These are phyloP conservation scores for Penicillium paneum DNA, from an alignment of 2,329 filamentous ascomycete species.

Conservation along the genomic window DNA sequence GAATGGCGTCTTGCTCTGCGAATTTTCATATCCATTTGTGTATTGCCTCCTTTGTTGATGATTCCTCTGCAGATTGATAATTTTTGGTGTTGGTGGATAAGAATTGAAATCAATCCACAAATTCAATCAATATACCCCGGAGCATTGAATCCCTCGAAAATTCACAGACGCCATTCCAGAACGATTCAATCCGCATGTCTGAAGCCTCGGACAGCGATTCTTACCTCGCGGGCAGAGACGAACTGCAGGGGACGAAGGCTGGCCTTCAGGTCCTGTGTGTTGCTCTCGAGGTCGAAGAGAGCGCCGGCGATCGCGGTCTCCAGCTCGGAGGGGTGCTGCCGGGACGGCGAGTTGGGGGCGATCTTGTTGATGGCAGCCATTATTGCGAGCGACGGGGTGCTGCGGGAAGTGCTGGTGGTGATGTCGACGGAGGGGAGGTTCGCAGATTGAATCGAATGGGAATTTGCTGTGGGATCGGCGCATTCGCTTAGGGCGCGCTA, in stretches of 20 bases:
- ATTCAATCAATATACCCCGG: slow-evolving; percentile 14
- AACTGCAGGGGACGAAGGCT: slow-evolving; percentile 97
- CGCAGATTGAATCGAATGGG: slow-evolving; percentile 31
- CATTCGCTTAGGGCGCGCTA: slow-evolving; percentile 35
- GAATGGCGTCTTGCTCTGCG: slow-evolving; percentile 8
- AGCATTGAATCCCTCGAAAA: slow-evolving; percentile 13
- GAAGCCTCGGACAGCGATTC: slow-evolving; percentile 35
- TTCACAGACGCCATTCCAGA: slow-evolving; percentile 17
- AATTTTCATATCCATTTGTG: not conserved
- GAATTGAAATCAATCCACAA: slow-evolving; percentile 15
- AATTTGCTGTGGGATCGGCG: slow-evolving; percentile 34
- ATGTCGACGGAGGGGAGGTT: slow-evolving; percentile 34
- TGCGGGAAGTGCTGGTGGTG: slow-evolving; percentile 37
- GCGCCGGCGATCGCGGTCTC: slow-evolving; percentile 95
- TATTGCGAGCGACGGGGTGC: slow-evolving; percentile 48
- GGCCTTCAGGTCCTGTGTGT: slow-evolving; percentile 96
- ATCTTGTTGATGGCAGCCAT: slow-evolving; percentile 96
- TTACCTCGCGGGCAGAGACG: slow-evolving; percentile 98
- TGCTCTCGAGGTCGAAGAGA: slow-evolving; percentile 98
- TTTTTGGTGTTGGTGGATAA: slow-evolving; percentile 5
- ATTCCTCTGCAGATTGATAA: not conserved
- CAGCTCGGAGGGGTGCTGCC: slow-evolving; percentile 93
- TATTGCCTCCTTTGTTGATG: not conserved
- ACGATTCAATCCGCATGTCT: slow-evolving; percentile 12
- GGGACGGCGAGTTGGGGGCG: slow-evolving; percentile 92